Conservation (phyloP, 2,329 filamentous ascomycete genomes). For the Dactylellina haptotyla region DNA sequence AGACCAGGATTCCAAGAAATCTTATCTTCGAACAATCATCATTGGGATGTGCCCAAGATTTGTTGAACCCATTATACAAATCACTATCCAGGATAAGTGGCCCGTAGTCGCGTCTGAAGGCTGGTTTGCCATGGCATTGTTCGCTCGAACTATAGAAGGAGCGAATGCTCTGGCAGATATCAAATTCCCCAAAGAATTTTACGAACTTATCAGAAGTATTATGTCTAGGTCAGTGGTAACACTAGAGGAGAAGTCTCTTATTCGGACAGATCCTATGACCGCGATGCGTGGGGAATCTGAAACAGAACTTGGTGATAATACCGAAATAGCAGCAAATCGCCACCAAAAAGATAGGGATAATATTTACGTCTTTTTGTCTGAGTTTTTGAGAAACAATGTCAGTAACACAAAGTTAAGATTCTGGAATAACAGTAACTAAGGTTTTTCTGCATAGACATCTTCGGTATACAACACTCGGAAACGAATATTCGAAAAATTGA, state of each 20-base stretch:
- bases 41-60: constrained; percentile 60
- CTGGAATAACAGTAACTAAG: not conserved
- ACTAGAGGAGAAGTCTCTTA: not conserved
- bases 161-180: constrained; percentile 6
- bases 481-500: not conserved
- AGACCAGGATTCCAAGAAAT: constrained; percentile 55
- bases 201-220: constrained; percentile 1
- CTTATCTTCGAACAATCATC: constrained; percentile 59
- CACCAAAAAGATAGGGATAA: constrained; percentile 34
- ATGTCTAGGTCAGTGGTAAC: not conserved
- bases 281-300: not conserved
- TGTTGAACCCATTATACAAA: constrained; percentile 62
- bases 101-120: constrained; percentile 65
- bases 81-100: constrained; percentile 65
- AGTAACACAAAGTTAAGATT: not conserved
- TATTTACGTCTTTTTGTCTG: constrained; percentile 28
- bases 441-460: constrained; percentile 10
- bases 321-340: not conserved
- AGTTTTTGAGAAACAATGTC: constrained; percentile 35
- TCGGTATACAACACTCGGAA: not conserved
- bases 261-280: too few species aligned
- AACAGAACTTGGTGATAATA: too few species aligned
- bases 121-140: constrained; percentile 65
- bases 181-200: constrained; percentile 19
- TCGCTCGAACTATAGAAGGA: constrained; percentile 58